Percentiles rank a stretch among this genome's conserved stretches.
Evolutionary conservation across 352 stramenopile species (phyloP).

Genomic region (Phytophthora pini): DNA sequence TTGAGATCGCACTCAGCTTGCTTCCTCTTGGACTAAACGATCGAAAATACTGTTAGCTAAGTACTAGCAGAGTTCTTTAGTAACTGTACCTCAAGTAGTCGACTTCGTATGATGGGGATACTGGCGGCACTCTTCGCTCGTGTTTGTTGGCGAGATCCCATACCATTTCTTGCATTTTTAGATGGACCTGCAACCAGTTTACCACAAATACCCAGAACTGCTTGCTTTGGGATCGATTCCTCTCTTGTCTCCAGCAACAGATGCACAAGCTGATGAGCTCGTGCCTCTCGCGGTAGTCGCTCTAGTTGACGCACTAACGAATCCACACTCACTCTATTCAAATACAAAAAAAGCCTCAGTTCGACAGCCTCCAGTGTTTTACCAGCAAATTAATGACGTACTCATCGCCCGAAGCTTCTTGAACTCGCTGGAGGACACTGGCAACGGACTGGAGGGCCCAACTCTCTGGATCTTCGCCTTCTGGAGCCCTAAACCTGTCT

Average conservation of each 20-base stretch:
- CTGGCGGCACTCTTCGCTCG: slow-evolving; percentile 49
- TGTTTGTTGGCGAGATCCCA: slow-evolving; percentile 2
- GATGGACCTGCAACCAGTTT: slow-evolving; percentile 34
- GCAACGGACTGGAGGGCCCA: slow-evolving; percentile 41
- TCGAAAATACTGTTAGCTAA: background rate
- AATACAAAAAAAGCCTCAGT: too few relatives aligned
- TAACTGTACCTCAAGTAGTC: slow-evolving; percentile 49
- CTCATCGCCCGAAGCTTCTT: slow-evolving; percentile 49
- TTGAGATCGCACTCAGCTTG: slow-evolving; percentile 79
- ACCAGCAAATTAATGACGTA: slow-evolving; percentile 20
- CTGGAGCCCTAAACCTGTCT: slow-evolving; percentile 4
- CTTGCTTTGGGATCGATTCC: slow-evolving; percentile 57
- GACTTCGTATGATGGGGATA: slow-evolving; percentile 60
- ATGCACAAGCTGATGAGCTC: slow-evolving; percentile 46
- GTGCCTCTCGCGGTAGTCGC: slow-evolving; percentile 42
- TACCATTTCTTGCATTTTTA: slow-evolving; percentile 1
- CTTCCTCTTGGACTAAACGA: slow-evolving; percentile 64
- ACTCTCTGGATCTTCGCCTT: slow-evolving; percentile 20
- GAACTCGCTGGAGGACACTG: slow-evolving; percentile 47
- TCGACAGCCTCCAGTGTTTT: too few relatives aligned
- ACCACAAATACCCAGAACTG: slow-evolving; percentile 60
- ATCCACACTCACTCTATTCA: slow-evolving; percentile 44
- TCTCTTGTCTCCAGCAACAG: slow-evolving; percentile 58
- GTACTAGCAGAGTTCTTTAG: background rate
- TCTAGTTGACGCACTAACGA: slow-evolving; percentile 40